Conservation (phyloP, 306 rosid species). For the Begonia masoniana region DNA sequence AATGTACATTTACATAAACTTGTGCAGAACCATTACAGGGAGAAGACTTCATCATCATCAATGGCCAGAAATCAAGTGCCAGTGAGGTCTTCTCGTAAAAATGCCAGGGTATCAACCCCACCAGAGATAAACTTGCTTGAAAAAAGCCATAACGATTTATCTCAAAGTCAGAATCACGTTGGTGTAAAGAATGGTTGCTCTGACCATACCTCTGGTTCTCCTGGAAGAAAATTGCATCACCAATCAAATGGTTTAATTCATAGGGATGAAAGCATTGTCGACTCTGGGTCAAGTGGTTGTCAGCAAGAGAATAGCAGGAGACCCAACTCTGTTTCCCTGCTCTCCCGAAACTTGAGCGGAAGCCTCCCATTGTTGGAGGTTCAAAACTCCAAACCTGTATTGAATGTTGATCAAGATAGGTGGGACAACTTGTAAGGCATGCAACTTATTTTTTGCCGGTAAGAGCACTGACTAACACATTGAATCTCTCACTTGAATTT, state of each 20-base stretch:
- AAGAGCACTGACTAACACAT: neutral
- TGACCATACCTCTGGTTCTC: constrained; percentile 13
- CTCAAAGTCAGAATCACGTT: constrained; percentile 3
- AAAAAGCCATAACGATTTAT: constrained; percentile 18
- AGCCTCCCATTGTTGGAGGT: constrained; percentile 16
- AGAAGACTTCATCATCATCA: constrained; percentile 22
- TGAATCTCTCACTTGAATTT: constrained; percentile 11
- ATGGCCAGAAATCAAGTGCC: constrained; percentile 37
- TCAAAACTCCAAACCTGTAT: constrained; percentile 14
- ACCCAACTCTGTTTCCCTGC: too few species aligned
- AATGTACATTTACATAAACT: neutral
- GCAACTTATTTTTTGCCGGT: neutral
- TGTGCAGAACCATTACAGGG: constrained; percentile 40
- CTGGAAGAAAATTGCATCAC: constrained; percentile 27
- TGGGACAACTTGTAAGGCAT: constrained; percentile 2
- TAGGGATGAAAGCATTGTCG: constrained; percentile 11
- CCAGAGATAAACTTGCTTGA: constrained; percentile 20
- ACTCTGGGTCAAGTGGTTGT: constrained; percentile 20
- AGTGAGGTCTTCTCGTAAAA: constrained; percentile 29
- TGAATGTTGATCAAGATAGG: constrained; percentile 37
- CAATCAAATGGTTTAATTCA: constrained; percentile 12
- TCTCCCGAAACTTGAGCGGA: constrained; percentile 15
- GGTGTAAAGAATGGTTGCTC: too few species aligned
- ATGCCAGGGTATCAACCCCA: constrained; percentile 13
- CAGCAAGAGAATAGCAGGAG: constrained; percentile 8